Evolutionary conservation across 129 eudicot species (phyloP).

Genomic region (Centella asiatica): DNA sequence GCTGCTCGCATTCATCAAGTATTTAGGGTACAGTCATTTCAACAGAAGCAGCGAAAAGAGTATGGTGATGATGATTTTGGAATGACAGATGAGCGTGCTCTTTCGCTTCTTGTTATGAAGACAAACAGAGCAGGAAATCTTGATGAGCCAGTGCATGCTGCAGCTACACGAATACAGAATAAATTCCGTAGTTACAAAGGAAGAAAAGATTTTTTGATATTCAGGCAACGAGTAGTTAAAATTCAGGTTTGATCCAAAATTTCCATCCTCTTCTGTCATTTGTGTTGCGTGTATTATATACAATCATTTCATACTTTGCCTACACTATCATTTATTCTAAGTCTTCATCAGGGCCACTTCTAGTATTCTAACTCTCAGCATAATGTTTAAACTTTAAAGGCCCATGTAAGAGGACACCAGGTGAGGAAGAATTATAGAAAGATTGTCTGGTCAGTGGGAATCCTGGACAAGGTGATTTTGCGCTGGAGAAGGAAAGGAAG

Average conservation of each 20-base stretch:
- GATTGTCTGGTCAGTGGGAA: constrained; percentile 95
- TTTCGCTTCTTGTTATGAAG: constrained; percentile 68
- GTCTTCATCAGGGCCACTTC: not conserved
- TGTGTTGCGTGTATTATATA: not conserved
- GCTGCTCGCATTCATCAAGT: constrained; percentile 93
- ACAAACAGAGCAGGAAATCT: constrained; percentile 43
- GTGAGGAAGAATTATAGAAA: constrained; percentile 81
- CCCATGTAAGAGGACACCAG: constrained; percentile 96
- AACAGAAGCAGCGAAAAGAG: constrained; percentile 67
- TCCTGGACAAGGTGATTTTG: constrained; percentile 83
- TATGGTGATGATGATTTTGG: constrained; percentile 51
- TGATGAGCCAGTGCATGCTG: constrained; percentile 76
- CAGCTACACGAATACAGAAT: constrained; percentile 85
- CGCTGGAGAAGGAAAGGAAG: constrained; percentile 96
- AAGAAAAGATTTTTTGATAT: constrained; percentile 70
- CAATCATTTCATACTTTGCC: not conserved
- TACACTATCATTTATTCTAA: not conserved
- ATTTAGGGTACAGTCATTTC: constrained; percentile 83
- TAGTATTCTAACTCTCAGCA: constrained; percentile 5
- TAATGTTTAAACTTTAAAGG: constrained; percentile 28
- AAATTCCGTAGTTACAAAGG: constrained; percentile 82
- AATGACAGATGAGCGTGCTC: constrained; percentile 62
- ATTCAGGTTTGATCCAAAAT: constrained; percentile 54
- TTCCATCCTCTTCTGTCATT: not conserved
- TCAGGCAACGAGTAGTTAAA: constrained; percentile 78